phyloP scores from a whole-genome alignment of 306 rosid species.

The Gillenia trifoliata region DNA sequence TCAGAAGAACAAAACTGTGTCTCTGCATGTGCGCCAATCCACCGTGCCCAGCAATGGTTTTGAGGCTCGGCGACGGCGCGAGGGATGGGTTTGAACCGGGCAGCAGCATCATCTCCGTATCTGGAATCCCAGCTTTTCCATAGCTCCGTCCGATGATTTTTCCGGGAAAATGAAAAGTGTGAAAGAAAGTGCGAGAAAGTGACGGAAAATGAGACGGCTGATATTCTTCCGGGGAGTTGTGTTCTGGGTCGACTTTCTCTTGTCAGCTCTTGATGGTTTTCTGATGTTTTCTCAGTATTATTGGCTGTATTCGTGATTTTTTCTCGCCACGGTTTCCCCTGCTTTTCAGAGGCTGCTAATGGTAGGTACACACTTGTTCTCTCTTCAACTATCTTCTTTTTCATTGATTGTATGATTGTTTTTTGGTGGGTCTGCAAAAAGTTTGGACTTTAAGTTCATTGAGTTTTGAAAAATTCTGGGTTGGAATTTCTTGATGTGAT shows the following conservation, averaged over 20 bases:
- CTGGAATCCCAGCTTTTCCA: constrained; percentile 18
- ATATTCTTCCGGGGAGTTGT: constrained; percentile 19
- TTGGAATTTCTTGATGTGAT: neutral
- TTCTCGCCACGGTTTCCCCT: constrained; percentile 10
- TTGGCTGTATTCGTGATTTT: constrained; percentile 15
- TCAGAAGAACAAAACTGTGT: neutral
- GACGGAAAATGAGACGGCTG: neutral
- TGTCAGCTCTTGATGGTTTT: constrained; percentile 21
- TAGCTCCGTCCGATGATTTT: neutral
- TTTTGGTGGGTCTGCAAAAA: neutral
- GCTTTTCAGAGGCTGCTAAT: constrained; percentile 29
- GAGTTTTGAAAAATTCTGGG: neutral
- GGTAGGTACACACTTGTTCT: constrained; percentile 22
- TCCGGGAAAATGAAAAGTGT: neutral
- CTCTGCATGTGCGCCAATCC: neutral
- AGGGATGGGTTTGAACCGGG: constrained; percentile 32
- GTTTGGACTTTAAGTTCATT: neutral
- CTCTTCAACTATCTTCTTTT: neutral
- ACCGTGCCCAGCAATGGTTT: constrained; percentile 38
- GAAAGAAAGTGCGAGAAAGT: constrained; percentile 14
- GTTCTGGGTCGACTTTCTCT: constrained; percentile 38
- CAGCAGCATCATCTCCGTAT: constrained; percentile 36
- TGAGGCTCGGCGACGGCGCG: constrained; percentile 30
- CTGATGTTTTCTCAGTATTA: constrained; percentile 31
- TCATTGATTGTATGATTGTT: constrained; percentile 2